Conservation (phyloP, 208 protist species). For the Trypanosoma avium region DNA sequence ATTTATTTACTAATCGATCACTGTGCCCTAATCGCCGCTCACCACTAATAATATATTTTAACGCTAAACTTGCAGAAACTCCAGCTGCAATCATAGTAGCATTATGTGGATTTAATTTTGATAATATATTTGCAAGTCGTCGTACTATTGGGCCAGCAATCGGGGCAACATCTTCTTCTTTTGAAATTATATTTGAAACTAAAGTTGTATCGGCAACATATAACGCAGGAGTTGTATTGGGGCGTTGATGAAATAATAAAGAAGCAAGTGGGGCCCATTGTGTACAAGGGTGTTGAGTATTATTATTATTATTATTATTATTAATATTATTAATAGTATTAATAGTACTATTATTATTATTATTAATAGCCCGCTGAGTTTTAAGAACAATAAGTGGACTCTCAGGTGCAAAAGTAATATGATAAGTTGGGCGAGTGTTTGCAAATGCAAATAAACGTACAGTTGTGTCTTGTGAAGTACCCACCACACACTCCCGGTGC, state of each 20-base stretch:
- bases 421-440: conserved; percentile 62
- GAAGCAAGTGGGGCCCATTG: conserved; percentile 70
- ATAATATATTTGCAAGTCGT: conserved; percentile 61
- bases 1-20: conserved; percentile 55
- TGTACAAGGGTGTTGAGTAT: conserved; percentile 69
- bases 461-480: conserved; percentile 51
- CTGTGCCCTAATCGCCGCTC: conserved; percentile 74
- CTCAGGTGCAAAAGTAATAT: conserved; percentile 73
- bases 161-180: conserved; percentile 48
- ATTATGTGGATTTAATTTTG: conserved; percentile 72
- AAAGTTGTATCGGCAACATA: conserved; percentile 66
- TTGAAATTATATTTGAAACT: conserved; percentile 36
- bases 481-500: conserved; percentile 55
- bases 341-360: too few relatives aligned
- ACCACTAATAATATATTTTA: conserved; percentile 73
- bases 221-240: conserved; percentile 75
- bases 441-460: conserved; percentile 80
- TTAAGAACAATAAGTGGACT: conserved; percentile 73
- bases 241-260: conserved; percentile 50
- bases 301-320: background rate
- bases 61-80: conserved; percentile 47
- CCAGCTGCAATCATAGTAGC: conserved; percentile 72
- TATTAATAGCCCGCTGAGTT: conserved; percentile 33
- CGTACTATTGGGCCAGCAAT: conserved; percentile 54
- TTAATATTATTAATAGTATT: background rate